These are phyloP conservation scores for Colletotrichum sp. DNA, from an alignment of 2,329 filamentous ascomycete species.

Conservation along the genomic window DNA sequence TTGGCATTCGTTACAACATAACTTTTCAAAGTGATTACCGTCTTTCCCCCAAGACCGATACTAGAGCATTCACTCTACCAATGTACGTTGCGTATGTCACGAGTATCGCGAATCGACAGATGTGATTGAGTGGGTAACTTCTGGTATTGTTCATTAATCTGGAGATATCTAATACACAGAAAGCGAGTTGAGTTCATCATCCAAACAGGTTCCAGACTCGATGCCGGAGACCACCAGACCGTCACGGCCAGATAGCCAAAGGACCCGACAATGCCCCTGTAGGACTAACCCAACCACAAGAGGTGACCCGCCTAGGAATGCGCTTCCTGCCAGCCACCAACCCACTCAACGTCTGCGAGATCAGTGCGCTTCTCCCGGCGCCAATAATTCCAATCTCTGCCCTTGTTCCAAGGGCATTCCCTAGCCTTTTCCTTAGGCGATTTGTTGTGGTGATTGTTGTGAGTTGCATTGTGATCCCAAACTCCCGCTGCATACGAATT, in stretches of 20 bases:
- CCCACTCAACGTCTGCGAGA: constrained; percentile 88
- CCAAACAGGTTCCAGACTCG: constrained; percentile 19
- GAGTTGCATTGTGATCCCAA: constrained; percentile 48
- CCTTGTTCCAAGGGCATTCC: constrained; percentile 62
- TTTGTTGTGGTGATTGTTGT: constrained; percentile 41
- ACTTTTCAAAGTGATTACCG: too few relatives aligned
- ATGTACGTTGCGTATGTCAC: neutral
- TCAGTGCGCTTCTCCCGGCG: constrained; percentile 67
- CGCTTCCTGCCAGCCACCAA: constrained; percentile 84
- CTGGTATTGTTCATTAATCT: constrained; percentile 61
- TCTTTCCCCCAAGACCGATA: too few relatives aligned
- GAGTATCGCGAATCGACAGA: too few relatives aligned
- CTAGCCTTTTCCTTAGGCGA: constrained; percentile 51
- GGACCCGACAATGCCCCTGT: neutral
- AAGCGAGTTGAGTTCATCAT: constrained; percentile 61
- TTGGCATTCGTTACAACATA: too few relatives aligned
- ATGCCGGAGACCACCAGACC: neutral
- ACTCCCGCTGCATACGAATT: constrained; percentile 53
- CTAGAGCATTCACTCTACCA: too few relatives aligned
- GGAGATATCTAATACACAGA: constrained; percentile 66
- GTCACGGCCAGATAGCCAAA: neutral
- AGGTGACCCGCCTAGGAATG: constrained; percentile 50
- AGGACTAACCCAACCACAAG: constrained; percentile 63
- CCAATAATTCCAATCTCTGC: constrained; percentile 65
- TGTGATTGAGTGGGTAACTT: constrained; percentile 65